phyloP scores from a whole-genome alignment of 2,329 filamentous ascomycete species.

The Rhynchosporium agropyri region DNA sequence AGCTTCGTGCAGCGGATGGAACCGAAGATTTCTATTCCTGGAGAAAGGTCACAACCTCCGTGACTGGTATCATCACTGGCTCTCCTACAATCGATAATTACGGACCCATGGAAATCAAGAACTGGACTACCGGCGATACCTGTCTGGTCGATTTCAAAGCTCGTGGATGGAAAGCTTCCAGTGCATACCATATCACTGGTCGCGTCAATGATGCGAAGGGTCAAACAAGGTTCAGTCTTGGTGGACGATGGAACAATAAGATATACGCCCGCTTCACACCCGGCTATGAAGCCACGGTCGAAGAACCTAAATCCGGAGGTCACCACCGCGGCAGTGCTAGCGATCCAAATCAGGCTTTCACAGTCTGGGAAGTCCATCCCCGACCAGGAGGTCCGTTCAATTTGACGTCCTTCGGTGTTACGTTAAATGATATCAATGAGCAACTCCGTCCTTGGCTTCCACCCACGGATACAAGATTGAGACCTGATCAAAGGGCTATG shows the following conservation, averaged over 20 bases:
- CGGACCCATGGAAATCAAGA: conserved; percentile 94
- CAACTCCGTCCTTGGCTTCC: conserved; percentile 75
- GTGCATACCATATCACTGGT: conserved; percentile 84
- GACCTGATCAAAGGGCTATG: conserved; percentile 96
- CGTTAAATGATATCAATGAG: conserved; percentile 91
- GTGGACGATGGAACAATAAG: conserved; percentile 96
- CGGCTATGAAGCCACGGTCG: conserved; percentile 78
- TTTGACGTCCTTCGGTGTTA: conserved; percentile 92
- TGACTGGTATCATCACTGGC: conserved; percentile 97
- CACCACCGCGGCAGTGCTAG: conserved; percentile 54
- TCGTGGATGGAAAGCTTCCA: conserved; percentile 92
- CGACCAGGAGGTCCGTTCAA: conserved; percentile 95
- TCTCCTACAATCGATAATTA: conserved; percentile 98
- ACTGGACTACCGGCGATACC: conserved; percentile 93
- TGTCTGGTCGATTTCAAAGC: conserved; percentile 90
- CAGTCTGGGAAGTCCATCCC: conserved; percentile 88
- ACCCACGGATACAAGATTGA: conserved; percentile 89
- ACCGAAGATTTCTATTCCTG: conserved; percentile 92
- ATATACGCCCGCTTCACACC: conserved; percentile 92
- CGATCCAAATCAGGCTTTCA: conserved; percentile 75
- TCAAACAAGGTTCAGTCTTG: conserved; percentile 84
- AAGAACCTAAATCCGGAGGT: conserved; percentile 51
- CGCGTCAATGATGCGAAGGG: conserved; percentile 80
- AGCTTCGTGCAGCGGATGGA: conserved; percentile 74
- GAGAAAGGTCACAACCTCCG: conserved; percentile 98